These are phyloP conservation scores for Aspergillus conjunctus DNA, from an alignment of 495 filamentous ascomycete genomes.

Conservation along the genomic window DNA sequence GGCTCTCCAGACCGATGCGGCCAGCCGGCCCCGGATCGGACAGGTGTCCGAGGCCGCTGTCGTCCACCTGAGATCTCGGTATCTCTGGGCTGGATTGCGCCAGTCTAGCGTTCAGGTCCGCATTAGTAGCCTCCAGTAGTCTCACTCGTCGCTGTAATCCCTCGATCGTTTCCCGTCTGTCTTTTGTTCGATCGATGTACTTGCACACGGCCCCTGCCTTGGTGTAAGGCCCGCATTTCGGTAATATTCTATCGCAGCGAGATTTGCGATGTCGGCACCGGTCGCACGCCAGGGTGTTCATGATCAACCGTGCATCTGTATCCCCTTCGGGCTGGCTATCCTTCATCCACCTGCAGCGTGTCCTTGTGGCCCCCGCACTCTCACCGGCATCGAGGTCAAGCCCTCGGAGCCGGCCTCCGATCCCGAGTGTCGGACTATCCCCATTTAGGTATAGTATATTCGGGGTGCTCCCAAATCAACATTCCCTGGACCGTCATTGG, in stretches of 20 bases:
- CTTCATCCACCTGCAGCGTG: background rate
- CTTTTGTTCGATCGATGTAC: background rate
- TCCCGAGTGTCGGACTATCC: background rate
- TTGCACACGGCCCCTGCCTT: background rate
- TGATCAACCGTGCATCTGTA: background rate
- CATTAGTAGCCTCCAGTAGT: background rate
- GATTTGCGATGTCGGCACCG: background rate
- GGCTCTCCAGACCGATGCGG: background rate
- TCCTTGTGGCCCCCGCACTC: background rate
- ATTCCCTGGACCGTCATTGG: too few relatives aligned
- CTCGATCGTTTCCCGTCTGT: background rate
- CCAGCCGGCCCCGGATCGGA: background rate
- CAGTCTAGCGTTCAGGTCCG: background rate
- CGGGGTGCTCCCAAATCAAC: too few relatives aligned
- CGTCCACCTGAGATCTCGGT: background rate
- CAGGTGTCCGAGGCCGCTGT: background rate
- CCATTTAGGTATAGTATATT: background rate
- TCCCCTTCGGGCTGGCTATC: background rate
- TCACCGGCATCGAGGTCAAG: background rate
- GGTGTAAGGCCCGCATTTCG: background rate
- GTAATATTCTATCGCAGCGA: background rate
- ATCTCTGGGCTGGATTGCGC: background rate
- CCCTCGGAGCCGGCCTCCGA: background rate
- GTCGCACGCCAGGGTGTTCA: background rate
- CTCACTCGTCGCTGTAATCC: background rate